Evolutionary conservation across 345 rosid genomes (phyloP).

Genomic region (Viola odorata): DNA sequence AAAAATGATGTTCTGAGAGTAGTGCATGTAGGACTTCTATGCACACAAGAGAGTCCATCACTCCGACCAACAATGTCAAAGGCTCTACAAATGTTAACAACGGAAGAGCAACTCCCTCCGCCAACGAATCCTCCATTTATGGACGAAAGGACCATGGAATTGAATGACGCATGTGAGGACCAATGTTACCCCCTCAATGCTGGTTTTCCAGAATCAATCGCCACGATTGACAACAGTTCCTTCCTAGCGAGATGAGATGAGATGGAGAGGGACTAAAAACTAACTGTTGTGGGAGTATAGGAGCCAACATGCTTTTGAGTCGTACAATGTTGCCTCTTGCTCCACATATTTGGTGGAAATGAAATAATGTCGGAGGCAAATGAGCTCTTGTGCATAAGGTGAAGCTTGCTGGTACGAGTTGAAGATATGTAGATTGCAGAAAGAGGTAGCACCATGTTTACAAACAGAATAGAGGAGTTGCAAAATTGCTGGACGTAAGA

Average conservation of each 20-base stretch:
- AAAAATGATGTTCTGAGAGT: slow-evolving; percentile 57
- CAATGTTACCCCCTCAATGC: slow-evolving; percentile 31
- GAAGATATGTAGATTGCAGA: no score
- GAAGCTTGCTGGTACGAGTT: not conserved
- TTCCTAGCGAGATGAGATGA: slow-evolving; percentile 74
- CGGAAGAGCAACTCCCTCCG: slow-evolving; percentile 56
- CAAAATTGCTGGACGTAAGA: no score
- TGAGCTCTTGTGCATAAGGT: not conserved
- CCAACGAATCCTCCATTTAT: slow-evolving; percentile 82
- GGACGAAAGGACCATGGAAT: slow-evolving; percentile 80
- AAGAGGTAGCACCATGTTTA: no score
- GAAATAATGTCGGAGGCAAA: not conserved
- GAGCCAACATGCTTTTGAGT: no score
- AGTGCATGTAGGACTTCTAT: slow-evolving; percentile 69
- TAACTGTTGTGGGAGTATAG: not conserved
- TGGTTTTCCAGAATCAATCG: slow-evolving; percentile 48
- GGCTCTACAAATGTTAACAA: slow-evolving; percentile 62
- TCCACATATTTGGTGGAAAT: not conserved
- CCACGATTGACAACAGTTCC: slow-evolving; percentile 55
- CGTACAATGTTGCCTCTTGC: not conserved
- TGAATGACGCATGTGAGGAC: slow-evolving; percentile 41
- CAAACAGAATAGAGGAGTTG: no score
- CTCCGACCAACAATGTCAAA: slow-evolving; percentile 77
- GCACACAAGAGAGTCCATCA: slow-evolving; percentile 69
- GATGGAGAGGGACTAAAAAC: not conserved